Conservation (phyloP, 441 rosid species). For the Pelargonium australe region DNA sequence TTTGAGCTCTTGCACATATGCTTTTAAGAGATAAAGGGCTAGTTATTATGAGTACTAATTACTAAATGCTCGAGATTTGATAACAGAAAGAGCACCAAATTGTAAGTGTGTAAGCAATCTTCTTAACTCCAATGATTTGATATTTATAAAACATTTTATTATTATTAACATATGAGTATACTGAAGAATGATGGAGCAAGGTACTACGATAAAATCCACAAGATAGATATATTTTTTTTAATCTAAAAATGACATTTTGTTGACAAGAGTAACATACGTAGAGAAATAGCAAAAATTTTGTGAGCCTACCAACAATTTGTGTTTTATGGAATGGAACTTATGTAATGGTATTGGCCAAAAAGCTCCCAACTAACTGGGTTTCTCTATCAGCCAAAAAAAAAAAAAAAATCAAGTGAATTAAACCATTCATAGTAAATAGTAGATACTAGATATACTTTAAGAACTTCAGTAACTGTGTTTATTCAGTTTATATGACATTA, state of each 20-base stretch:
- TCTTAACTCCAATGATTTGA: neutral
- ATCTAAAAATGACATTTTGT: neutral
- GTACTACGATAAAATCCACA: neutral
- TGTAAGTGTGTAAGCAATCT: neutral
- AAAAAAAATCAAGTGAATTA: neutral
- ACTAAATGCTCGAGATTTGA: neutral
- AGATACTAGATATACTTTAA: neutral
- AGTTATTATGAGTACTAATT: neutral
- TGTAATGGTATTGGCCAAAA: neutral
- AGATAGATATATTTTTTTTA: neutral
- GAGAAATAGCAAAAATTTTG: neutral
- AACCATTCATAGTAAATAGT: neutral
- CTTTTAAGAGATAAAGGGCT: constrained; percentile 1
- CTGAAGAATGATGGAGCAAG: neutral
- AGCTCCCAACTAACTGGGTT: neutral
- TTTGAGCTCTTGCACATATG: neutral
- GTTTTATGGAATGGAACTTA: neutral
- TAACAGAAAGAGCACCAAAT: neutral
- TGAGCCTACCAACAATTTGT: neutral
- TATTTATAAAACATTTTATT: neutral
- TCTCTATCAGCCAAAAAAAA: neutral
- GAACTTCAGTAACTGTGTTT: neutral
- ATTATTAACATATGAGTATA: neutral
- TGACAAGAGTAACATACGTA: neutral
- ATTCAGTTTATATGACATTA: neutral